Conservation (phyloP, 176 grass and related monocot genomes). For the Tuctoria greenei region DNA sequence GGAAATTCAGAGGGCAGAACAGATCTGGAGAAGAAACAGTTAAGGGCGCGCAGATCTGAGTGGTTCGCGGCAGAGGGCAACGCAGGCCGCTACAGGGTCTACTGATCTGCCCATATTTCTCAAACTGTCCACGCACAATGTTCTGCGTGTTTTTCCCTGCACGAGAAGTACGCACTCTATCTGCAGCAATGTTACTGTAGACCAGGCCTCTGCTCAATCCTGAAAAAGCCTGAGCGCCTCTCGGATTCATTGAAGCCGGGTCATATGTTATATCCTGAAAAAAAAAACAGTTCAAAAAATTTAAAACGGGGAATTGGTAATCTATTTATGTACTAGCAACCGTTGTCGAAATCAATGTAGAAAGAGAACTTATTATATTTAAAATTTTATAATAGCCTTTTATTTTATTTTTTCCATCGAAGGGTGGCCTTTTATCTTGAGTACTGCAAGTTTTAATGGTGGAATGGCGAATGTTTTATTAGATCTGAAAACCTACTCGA, state of each 20-base stretch:
- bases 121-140: constrained; percentile 19
- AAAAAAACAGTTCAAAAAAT: background rate
- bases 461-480: too few relatives aligned
- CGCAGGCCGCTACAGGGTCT: background rate
- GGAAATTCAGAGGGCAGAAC: constrained; percentile 32
- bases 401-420: too few relatives aligned
- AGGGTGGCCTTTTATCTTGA: too few relatives aligned
- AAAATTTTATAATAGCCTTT: background rate
- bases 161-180: background rate
- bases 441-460: too few relatives aligned
- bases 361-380: background rate
- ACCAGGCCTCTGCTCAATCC: background rate
- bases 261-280: background rate
- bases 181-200: background rate
- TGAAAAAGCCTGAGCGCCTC: constrained; percentile 3
- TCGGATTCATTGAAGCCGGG: background rate
- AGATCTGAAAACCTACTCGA: too few relatives aligned
- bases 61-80: constrained; percentile 12
- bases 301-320: background rate
- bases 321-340: background rate
- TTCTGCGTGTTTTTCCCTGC: background rate
- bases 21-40: constrained; percentile 42
- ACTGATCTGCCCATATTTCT: constrained; percentile 34
- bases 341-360: background rate
- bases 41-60: constrained; percentile 48